These are phyloP conservation scores for Rugosomyces carneus DNA, from an alignment of 1,284 basidiomycete genomes.

Conservation along the genomic window DNA sequence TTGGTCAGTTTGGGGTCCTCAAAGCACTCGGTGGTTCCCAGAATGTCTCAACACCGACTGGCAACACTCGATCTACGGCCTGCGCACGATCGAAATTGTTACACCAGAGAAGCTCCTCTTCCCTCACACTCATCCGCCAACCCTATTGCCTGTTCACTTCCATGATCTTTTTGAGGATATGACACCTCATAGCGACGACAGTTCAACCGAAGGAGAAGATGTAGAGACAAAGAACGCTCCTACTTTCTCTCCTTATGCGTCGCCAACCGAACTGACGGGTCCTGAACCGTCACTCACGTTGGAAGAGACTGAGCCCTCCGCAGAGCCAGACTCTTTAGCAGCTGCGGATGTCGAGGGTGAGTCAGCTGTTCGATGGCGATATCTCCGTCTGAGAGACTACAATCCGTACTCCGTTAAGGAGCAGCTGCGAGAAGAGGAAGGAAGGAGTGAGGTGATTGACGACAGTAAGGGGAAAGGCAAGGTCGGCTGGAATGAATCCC, in stretches of 20 bases:
- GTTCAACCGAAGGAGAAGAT: background rate
- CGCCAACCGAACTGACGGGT: background rate
- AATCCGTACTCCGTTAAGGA: constrained; percentile 36
- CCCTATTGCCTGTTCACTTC: background rate
- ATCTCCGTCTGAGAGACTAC: constrained; percentile 42
- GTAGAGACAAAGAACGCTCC: background rate
- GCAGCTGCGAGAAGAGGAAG: constrained; percentile 10
- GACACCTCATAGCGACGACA: background rate
- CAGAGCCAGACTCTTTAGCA: background rate
- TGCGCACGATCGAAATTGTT: constrained; percentile 37
- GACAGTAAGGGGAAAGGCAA: constrained; percentile 14
- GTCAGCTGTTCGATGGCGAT: constrained; percentile 19
- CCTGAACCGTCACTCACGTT: background rate
- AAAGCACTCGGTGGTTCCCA: constrained; percentile 45
- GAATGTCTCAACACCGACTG: constrained; percentile 42
- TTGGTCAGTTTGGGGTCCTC: constrained; percentile 46
- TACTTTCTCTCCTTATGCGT: background rate
- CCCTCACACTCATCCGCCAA: background rate
- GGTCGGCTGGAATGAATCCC: constrained; percentile 23
- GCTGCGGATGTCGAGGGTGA: constrained; percentile 5
- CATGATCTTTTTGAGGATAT: background rate
- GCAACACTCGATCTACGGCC: constrained; percentile 48
- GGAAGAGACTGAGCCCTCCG: background rate
- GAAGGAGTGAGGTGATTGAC: background rate
- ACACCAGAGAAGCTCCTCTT: constrained; percentile 5